Base-by-base conservation (phyloP, 495 filamentous ascomycete species). In the Talaromyces ruber region DNA sequence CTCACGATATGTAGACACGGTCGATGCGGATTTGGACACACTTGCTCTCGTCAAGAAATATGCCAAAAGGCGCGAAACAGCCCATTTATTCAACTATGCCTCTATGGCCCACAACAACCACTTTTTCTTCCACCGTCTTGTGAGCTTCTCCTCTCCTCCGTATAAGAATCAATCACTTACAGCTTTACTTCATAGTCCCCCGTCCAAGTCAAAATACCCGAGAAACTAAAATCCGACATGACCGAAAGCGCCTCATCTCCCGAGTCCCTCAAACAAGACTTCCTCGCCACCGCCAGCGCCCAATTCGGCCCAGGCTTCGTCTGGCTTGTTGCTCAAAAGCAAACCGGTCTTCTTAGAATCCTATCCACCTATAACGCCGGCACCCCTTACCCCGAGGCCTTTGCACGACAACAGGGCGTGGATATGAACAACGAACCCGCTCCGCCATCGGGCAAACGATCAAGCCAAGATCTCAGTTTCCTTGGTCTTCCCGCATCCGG, bases 271-370 rank as follows among this genome's bases (percentile, higher is more conserved):
- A 86, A 86, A 69, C 74, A 78, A 64, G 87, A 93, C 65, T 86
- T 98, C 75, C 75, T 95, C 64, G 80, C 84, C 61, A 96, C 91
- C 6, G 94, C 95, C 60, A 77, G 82, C 64, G 81, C 85, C 73
- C 97, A 98, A 92, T 98, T 98, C 78, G 95, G 95, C 52, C 92
- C 92, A 1, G 94, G 93, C 59, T 98, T 93, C 78, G 91, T 98
- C 66, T 98, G 94, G 94, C 87, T 98, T 56, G 65, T 76, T 28
- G 74, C 74, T 62, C 62, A 67, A 54, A 79, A 84, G 65, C 59
- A 67, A 45, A 79, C 84, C 64, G 72, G 71, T 6, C 71, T 82
- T 59, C 77, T 93, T 73, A 84, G 86, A 67, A 88, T 97, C 67
- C 82, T 98, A 62, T 81, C 83, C 64, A 98, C 94, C 47, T 98